Evolutionary conservation across 495 filamentous ascomycete genomes (phyloP).

Genomic region (Aspergillus diversus): DNA sequence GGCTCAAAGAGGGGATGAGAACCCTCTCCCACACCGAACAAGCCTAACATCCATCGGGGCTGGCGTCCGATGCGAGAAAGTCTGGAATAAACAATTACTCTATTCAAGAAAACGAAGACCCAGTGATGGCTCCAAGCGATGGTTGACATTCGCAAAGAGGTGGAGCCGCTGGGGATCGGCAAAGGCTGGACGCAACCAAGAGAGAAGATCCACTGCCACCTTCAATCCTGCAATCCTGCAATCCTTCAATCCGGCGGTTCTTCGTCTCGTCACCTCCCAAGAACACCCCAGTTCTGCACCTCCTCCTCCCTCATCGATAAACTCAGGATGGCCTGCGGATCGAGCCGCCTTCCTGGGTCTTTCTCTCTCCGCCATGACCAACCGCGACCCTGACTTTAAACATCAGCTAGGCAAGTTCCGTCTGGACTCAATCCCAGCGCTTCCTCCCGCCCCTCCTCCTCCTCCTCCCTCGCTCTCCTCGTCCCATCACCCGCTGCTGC

Average conservation of each 20-base stretch:
- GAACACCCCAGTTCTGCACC: not conserved
- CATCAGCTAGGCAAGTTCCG: constrained; percentile 53
- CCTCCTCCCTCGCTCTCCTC: constrained; percentile 13
- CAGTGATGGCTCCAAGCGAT: not conserved
- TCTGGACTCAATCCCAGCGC: constrained; percentile 38
- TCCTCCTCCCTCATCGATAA: not conserved
- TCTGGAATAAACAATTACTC: too few relatives aligned
- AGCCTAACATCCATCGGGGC: too few relatives aligned
- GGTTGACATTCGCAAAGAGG: not conserved
- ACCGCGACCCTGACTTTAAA: constrained; percentile 48
- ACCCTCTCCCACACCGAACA: too few relatives aligned
- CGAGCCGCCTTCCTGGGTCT: constrained; percentile 34
- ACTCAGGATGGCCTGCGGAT: constrained; percentile 39
- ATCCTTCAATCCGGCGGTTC: too few relatives aligned
- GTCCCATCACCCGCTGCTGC: constrained; percentile 7
- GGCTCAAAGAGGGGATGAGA: too few relatives aligned
- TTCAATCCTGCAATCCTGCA: too few relatives aligned
- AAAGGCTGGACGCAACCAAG: not conserved
- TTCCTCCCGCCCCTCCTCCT: constrained; percentile 17
- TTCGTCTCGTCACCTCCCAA: not conserved
- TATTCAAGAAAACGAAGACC: not conserved
- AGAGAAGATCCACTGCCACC: too few relatives aligned
- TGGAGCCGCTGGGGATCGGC: not conserved
- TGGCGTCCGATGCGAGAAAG: too few relatives aligned
- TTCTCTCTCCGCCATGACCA: constrained; percentile 33